A percentile compares a stretch with the other conserved stretches of the same genome.
Conservation (phyloP, 495 filamentous ascomycete genomes). For the Annulohypoxylon nitens region DNA sequence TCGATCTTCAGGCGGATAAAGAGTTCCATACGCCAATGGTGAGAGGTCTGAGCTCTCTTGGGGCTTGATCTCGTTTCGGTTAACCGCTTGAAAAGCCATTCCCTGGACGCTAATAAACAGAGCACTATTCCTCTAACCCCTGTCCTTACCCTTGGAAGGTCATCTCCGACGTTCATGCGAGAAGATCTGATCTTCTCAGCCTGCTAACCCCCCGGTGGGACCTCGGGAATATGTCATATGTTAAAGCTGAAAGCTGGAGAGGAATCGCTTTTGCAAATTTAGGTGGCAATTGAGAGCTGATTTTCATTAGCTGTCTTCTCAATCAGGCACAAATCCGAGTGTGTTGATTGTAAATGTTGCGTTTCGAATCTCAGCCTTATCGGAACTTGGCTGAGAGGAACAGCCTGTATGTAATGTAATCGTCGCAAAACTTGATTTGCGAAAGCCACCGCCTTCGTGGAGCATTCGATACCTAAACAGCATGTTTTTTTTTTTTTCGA, state of each 20-base stretch:
- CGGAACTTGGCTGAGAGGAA: slow-evolving; percentile 16
- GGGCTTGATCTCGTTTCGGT: slow-evolving; percentile 30
- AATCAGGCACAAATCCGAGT: not conserved
- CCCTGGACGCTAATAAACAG: slow-evolving; percentile 20
- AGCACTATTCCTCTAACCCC: slow-evolving; percentile 27
- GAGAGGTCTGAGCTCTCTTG: slow-evolving; percentile 35
- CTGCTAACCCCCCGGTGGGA: slow-evolving; percentile 28
- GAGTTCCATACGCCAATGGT: slow-evolving; percentile 1
- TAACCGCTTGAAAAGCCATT: slow-evolving; percentile 23
- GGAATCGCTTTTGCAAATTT: not conserved
- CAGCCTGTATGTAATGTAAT: not conserved
- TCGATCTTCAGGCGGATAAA: slow-evolving; percentile 34
- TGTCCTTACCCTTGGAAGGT: slow-evolving; percentile 38
- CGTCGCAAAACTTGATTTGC: slow-evolving; percentile 17
- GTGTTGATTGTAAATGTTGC: slow-evolving; percentile 9
- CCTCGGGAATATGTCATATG: slow-evolving; percentile 26
- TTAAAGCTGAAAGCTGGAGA: slow-evolving; percentile 25
- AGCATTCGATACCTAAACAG: slow-evolving; percentile 30
- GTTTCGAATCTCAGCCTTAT: slow-evolving; percentile 26
- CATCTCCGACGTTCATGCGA: slow-evolving; percentile 49
- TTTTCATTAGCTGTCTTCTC: not conserved
- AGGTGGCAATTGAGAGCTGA: not conserved
- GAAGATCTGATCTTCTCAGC: slow-evolving; percentile 45
- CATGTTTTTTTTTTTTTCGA: not conserved
- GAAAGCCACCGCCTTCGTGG: slow-evolving; percentile 16